Conservation (phyloP, 192 early-diverging fungal genomes). For the Backusella tarrabulga region DNA sequence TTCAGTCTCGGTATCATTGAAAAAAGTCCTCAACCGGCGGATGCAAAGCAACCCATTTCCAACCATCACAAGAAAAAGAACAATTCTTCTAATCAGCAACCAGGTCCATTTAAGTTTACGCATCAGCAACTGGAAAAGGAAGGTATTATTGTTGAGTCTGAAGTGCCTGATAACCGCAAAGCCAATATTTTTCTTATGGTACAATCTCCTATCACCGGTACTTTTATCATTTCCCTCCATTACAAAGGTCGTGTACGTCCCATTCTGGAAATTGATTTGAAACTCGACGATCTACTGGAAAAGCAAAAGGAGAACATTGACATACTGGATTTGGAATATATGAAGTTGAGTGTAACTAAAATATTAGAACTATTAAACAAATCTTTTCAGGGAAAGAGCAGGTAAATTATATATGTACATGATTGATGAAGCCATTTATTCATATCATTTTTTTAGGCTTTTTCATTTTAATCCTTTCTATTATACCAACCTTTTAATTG, state of each 20-base stretch:
- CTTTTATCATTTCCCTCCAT: constrained; percentile 85
- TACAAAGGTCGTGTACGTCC: constrained; percentile 89
- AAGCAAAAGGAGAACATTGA: constrained; percentile 88
- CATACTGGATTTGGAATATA: constrained; percentile 89
- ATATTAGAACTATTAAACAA: constrained; percentile 79
- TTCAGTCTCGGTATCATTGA: constrained; percentile 58
- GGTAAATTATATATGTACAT: neutral
- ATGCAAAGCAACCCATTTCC: neutral
- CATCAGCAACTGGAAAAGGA: constrained; percentile 83
- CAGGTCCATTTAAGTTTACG: constrained; percentile 79
- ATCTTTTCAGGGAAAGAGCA: constrained; percentile 62
- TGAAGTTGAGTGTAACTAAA: constrained; percentile 82
- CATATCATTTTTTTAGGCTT: neutral
- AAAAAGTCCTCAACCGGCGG: constrained; percentile 41
- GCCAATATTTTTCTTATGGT: constrained; percentile 88
- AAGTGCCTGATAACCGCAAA: constrained; percentile 81
- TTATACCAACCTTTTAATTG: neutral
- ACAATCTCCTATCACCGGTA: constrained; percentile 79
- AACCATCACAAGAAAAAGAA: constrained; percentile 31
- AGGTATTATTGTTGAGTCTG: constrained; percentile 85
- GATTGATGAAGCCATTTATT: neutral
- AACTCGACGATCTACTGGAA: constrained; percentile 77
- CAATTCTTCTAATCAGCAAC: constrained; percentile 23
- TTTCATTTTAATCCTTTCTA: neutral
- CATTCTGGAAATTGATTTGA: constrained; percentile 92